Conservation (phyloP, 1,139 yeast species). For the Wickerhamomyces sp. region DNA sequence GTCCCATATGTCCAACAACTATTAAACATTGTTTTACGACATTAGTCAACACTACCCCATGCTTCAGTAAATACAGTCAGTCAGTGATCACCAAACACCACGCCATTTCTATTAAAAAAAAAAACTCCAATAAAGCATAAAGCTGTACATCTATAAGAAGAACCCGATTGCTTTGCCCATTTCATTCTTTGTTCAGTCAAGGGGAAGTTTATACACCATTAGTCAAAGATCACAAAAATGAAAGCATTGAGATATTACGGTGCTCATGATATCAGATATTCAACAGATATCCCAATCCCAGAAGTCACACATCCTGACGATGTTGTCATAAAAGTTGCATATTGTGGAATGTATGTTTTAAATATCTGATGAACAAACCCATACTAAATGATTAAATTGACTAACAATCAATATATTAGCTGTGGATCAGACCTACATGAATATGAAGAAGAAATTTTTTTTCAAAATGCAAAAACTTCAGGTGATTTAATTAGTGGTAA, state of each 20-base stretch:
- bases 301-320: conserved; percentile 35
- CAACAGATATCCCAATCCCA: conserved; percentile 39
- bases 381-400: too few species aligned
- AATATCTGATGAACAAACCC: not conserved
- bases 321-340: conserved; percentile 41
- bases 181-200: too few species aligned
- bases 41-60: too few species aligned
- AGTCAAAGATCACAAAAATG: conserved; percentile 27
- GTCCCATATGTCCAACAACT: too few species aligned
- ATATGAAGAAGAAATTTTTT: conserved; percentile 40
- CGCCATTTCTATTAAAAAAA: too few species aligned
- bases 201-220: too few species aligned
- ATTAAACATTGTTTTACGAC: too few species aligned
- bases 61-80: too few species aligned
- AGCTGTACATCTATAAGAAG: too few species aligned
- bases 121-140: too few species aligned
- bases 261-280: conserved; percentile 38
- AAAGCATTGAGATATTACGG: conserved; percentile 49
- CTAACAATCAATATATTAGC: not conserved
- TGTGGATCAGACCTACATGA: conserved; percentile 53
- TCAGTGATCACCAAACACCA: too few species aligned
- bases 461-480: conserved; percentile 29
- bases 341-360: conserved; percentile 36
- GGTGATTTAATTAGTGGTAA: conserved; percentile 31
- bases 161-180: too few species aligned